Base-by-base conservation (phyloP, 2,329 filamentous ascomycete genomes). In the Ophiocordyceps camponoti-rufipedis region DNA sequence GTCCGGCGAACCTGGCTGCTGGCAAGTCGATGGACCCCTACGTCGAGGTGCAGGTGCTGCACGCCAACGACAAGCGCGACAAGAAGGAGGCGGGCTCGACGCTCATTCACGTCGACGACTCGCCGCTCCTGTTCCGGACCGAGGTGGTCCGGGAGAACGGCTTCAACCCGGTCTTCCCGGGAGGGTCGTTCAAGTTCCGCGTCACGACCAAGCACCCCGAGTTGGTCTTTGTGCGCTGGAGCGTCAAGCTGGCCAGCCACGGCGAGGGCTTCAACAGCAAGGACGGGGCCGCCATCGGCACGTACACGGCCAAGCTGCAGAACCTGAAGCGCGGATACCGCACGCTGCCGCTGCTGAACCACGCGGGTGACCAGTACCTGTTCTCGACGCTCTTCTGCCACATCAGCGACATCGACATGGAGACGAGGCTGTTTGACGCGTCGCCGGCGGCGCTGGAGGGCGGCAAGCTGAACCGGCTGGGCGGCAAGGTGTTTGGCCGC, bases 341-440 rank as follows among this genome's bases (percentile, higher is more conserved):
- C 49, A 93, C 94, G 49, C 70, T 96, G 45, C 91, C 89, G 11
- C 71, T 98, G 14, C 82, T 86, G 60, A 88, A 96, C 63, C 74
- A 78, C 46, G 84, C 86, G 50, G 91, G 88, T 49, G 88, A 95
- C 54, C 85, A 88, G 54, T 96, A 93, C 59, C 72, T 95, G 41
- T 95, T 95, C 64, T 94, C 91, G 2, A 93, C 87, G 11, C 70
- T 98, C 14, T 94, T 96, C 62, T 94, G 88, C 67, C 81, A 80
- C 56, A 84, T 96, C 64, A 79, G 79, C 53, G 82, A 75, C 29
- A 69, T 74, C 38, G 67, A 70, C 13, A 65, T 73, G 35, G 73
- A 72, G 42, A 74, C 71, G 49, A 68, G 74, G 50, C 72, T 76
- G 52, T 66, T 80, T 42, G 65, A 73, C 63, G 68, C 50, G 57